A percentile compares a stretch with the other conserved stretches of the same genome.
Conservation (phyloP, 495 filamentous ascomycete genomes). For the Talaromyces trachyspermus region DNA sequence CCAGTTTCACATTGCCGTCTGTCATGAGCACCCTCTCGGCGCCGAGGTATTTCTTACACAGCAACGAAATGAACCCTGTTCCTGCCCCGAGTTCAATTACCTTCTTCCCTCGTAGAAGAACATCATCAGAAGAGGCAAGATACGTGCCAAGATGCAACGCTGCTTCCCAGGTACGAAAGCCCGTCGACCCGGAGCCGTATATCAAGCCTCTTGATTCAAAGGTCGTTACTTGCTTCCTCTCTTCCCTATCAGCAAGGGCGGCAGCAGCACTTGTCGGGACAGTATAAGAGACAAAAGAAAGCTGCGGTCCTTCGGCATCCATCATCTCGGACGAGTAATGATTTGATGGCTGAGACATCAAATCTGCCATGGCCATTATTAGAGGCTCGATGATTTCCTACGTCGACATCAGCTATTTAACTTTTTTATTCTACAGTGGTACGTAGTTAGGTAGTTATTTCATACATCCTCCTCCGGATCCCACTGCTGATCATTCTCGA, state of each 20-base stretch:
- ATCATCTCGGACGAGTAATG: conserved; percentile 39
- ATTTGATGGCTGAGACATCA: conserved; percentile 48
- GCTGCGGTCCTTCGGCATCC: conserved; percentile 36
- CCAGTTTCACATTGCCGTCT: conserved; percentile 69
- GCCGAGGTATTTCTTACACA: conserved; percentile 69
- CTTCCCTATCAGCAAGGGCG: conserved; percentile 4
- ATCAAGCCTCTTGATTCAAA: conserved; percentile 68
- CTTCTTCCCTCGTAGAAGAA: conserved; percentile 44
- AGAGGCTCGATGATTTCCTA: conserved; percentile 75
- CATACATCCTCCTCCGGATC: conserved; percentile 84
- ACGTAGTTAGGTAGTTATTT: too few relatives aligned
- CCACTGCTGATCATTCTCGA: conserved; percentile 56
- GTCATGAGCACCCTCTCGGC: conserved; percentile 61
- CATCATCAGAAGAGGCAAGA: conserved; percentile 44
- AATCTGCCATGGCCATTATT: conserved; percentile 48
- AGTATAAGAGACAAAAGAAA: conserved; percentile 68
- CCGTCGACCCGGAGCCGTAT: conserved; percentile 70
- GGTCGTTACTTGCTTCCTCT: conserved; percentile 10
- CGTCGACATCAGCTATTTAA: neutral
- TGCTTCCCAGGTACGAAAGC: conserved; percentile 89
- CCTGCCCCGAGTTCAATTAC: conserved; percentile 87
- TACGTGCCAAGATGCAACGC: conserved; percentile 77
- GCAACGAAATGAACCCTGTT: conserved; percentile 75
- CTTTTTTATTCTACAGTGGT: too few relatives aligned
- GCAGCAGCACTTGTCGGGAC: conserved; percentile 26